phyloP scores from a whole-genome alignment of 2,329 filamentous ascomycete genomes.

The Fusarium albidum region DNA sequence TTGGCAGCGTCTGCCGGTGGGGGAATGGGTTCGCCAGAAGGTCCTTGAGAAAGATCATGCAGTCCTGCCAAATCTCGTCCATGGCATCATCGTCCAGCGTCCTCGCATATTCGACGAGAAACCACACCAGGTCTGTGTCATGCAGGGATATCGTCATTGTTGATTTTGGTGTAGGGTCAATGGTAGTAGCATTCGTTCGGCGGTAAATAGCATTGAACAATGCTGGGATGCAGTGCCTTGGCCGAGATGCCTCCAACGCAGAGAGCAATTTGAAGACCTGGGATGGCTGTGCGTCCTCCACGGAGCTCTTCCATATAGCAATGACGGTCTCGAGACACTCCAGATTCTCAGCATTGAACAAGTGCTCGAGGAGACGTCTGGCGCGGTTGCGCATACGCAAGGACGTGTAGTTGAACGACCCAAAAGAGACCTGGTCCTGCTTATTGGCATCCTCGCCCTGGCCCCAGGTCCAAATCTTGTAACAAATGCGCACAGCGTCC shows the following conservation, averaged over 20 bases:
- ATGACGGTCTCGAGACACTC: conserved; percentile 94
- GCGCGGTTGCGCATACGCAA: conserved; percentile 90
- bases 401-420: conserved; percentile 91
- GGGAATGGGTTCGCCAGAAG: conserved; percentile 93
- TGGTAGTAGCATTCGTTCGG: conserved; percentile 81
- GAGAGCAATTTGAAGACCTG: conserved; percentile 88
- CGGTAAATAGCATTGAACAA: conserved; percentile 97
- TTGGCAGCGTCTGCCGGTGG: conserved; percentile 87
- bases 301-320: conserved; percentile 76
- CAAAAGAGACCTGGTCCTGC: conserved; percentile 73
- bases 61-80: conserved; percentile 98
- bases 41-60: conserved; percentile 88
- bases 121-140: conserved; percentile 85
- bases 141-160: conserved; percentile 86
- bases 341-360: conserved; percentile 90
- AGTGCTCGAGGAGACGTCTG: conserved; percentile 85
- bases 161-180: conserved; percentile 84
- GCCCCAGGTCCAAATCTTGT: conserved; percentile 95
- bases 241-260: conserved; percentile 88
- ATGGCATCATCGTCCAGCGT: conserved; percentile 96
- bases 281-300: conserved; percentile 56
- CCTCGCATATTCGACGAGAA: conserved; percentile 87
- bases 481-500: conserved; percentile 91
- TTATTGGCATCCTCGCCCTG: conserved; percentile 65
- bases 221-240: conserved; percentile 90